Evolutionary conservation across 2,329 filamentous ascomycete genomes (phyloP).

Genomic region (Westerdykella aurantiaca): DNA sequence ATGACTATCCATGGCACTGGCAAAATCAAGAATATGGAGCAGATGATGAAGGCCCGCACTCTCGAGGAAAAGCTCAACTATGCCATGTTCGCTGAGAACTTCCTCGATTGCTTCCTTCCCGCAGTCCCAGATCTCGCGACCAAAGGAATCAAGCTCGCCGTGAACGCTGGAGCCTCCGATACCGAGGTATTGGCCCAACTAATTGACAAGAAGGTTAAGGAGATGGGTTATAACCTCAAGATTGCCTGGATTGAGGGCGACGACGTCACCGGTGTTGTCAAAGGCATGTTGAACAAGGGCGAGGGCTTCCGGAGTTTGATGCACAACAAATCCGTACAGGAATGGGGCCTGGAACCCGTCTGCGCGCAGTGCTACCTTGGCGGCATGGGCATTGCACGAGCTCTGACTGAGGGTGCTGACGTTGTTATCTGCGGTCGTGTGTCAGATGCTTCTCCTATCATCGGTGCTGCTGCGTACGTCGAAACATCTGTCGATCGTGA

Average conservation of each 20-base stretch:
- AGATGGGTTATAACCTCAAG: constrained; percentile 22
- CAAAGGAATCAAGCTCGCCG: constrained; percentile 26
- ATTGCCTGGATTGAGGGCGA: constrained; percentile 43
- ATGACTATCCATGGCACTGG: constrained; percentile 27
- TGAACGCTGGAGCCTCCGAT: constrained; percentile 29
- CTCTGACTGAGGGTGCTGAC: constrained; percentile 38
- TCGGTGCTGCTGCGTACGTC: constrained; percentile 34
- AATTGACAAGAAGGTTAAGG: constrained; percentile 22
- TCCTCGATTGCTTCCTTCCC: constrained; percentile 45
- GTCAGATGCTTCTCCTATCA: constrained; percentile 40
- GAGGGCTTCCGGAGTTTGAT: constrained; percentile 32
- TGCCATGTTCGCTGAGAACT: constrained; percentile 36
- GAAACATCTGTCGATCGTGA: neutral
- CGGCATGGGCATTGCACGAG: constrained; percentile 39
- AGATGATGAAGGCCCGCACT: constrained; percentile 38
- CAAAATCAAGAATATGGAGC: constrained; percentile 30
- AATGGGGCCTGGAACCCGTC: constrained; percentile 31
- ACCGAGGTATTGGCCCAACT: constrained; percentile 22
- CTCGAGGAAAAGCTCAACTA: constrained; percentile 33
- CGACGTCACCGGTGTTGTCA: constrained; percentile 32
- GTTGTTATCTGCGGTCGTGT: constrained; percentile 43
- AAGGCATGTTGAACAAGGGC: constrained; percentile 36
- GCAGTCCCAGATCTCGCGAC: constrained; percentile 29
- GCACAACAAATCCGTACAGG: constrained; percentile 34
- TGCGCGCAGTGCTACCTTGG: constrained; percentile 39